phyloP scores from a whole-genome alignment of 345 rosid genomes.

The Murraya koenigii region DNA sequence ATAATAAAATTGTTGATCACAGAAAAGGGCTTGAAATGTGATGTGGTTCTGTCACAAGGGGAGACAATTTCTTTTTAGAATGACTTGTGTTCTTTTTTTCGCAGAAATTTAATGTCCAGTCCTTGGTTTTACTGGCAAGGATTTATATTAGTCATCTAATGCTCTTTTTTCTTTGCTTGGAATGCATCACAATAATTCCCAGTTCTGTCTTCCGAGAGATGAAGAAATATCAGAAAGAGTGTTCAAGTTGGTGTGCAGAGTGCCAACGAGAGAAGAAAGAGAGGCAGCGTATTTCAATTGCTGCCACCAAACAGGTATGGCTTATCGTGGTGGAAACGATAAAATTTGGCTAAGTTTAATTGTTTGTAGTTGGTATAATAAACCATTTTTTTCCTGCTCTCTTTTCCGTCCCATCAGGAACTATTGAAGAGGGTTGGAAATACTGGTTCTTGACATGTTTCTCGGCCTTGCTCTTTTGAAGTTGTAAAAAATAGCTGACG shows the following conservation, averaged over 20 bases:
- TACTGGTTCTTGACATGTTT: constrained; percentile 37
- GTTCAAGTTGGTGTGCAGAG: constrained; percentile 91
- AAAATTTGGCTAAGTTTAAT: neutral
- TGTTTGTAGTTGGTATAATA: neutral
- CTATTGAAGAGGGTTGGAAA: constrained; percentile 44
- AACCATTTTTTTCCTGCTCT: neutral
- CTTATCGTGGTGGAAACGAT: neutral
- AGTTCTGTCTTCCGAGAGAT: constrained; percentile 89
- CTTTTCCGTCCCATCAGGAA: constrained; percentile 25
- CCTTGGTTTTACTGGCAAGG: neutral
- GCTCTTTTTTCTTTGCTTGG: neutral
- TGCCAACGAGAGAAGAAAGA: constrained; percentile 70
- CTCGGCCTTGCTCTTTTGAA: constrained; percentile 1
- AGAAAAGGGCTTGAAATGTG: neutral
- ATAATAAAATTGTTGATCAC: neutral
- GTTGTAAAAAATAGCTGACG: constrained; percentile 20
- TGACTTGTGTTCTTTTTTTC: neutral
- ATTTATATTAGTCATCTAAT: neutral
- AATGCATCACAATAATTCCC: constrained; percentile 16
- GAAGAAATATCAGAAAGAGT: constrained; percentile 77
- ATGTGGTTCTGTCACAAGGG: neutral
- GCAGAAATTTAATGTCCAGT: neutral
- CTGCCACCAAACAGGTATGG: constrained; percentile 63
- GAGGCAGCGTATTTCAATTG: constrained; percentile 49
- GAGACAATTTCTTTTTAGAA: neutral